Evolutionary conservation across 306 rosid genomes (phyloP).

Genomic region (Begonia fuchsioides): DNA sequence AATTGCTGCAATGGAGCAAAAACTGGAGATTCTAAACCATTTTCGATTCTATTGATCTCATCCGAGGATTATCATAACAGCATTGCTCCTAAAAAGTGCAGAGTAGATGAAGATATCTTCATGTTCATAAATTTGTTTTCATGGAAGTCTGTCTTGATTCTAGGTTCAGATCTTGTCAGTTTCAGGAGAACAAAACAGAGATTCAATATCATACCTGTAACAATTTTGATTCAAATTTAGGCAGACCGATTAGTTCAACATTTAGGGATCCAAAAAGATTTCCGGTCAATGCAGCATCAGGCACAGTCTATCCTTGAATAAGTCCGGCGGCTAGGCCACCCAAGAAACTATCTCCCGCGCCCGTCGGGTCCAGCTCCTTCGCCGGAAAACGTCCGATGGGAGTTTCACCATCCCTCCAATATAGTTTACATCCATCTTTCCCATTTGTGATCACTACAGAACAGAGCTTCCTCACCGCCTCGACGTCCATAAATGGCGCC

Average conservation of each 20-base stretch:
- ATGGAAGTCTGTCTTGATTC: no score
- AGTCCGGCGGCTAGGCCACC: conserved; percentile 77
- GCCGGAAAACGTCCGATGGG: conserved; percentile 42
- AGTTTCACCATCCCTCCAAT: conserved; percentile 31
- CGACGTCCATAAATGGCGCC: conserved; percentile 43
- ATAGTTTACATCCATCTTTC: conserved; percentile 59
- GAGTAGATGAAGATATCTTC: no score
- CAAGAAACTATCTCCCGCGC: conserved; percentile 85
- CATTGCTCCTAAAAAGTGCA: neutral
- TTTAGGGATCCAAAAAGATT: conserved; percentile 82
- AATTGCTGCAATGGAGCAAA: no score
- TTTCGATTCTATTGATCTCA: neutral
- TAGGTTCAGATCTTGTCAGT: no score
- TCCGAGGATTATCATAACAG: neutral
- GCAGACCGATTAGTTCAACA: conserved; percentile 66
- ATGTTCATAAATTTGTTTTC: no score
- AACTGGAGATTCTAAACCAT: no score
- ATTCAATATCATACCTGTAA: conserved; percentile 33
- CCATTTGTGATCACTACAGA: conserved; percentile 83
- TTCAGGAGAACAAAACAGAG: neutral
- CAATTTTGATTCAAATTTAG: conserved; percentile 34
- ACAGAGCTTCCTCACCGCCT: conserved; percentile 55
- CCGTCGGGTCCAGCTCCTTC: conserved; percentile 77
- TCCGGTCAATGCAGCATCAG: conserved; percentile 82
- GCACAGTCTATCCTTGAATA: conserved; percentile 46